Conservation (phyloP, 768 basidiomycete genomes). For the Favolaschia claudopus region DNA sequence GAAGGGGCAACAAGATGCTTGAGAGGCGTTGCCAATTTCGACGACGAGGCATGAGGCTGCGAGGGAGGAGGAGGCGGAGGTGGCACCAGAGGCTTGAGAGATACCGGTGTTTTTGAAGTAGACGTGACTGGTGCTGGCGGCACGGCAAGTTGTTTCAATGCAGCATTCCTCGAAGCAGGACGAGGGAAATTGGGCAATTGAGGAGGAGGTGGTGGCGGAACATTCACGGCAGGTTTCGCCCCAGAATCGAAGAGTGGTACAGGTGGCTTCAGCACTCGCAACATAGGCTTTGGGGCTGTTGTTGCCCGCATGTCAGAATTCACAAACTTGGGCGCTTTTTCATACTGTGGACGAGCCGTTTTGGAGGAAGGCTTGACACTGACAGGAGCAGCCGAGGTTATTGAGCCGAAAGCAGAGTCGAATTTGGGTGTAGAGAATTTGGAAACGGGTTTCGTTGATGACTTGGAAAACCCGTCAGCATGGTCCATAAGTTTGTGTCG, state of each 20-base stretch:
- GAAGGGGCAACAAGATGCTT: slow-evolving; percentile 25
- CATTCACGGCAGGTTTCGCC: background rate
- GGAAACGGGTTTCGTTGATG: background rate
- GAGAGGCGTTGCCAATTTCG: slow-evolving; percentile 13
- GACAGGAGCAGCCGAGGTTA: background rate
- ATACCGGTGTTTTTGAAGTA: slow-evolving; percentile 10
- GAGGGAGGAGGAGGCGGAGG: slow-evolving; percentile 13
- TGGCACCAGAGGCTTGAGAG: slow-evolving; percentile 24
- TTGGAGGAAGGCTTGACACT: slow-evolving; percentile 6
- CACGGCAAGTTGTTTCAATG: slow-evolving; percentile 13
- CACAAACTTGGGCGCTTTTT: background rate
- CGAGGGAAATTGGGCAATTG: slow-evolving; percentile 11
- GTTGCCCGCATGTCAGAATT: background rate
- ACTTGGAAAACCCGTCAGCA: slow-evolving; percentile 23
- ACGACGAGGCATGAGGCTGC: slow-evolving; percentile 10
- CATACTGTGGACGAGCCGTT: background rate
- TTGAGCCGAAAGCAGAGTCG: slow-evolving; percentile 14
- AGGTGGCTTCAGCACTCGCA: slow-evolving; percentile 22
- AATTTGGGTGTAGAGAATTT: slow-evolving; percentile 20
- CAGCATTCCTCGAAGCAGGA: slow-evolving; percentile 8
- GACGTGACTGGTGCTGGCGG: slow-evolving; percentile 19
- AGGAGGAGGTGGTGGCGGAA: slow-evolving; percentile 6
- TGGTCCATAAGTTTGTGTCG: slow-evolving; percentile 17
- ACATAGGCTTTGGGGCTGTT: background rate
- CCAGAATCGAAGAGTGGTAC: slow-evolving; percentile 17